Evolutionary conservation across 352 stramenopile species (phyloP), one percentile per base, ranked within the genome.

Genomic region (Pythium chondricola): DNA sequence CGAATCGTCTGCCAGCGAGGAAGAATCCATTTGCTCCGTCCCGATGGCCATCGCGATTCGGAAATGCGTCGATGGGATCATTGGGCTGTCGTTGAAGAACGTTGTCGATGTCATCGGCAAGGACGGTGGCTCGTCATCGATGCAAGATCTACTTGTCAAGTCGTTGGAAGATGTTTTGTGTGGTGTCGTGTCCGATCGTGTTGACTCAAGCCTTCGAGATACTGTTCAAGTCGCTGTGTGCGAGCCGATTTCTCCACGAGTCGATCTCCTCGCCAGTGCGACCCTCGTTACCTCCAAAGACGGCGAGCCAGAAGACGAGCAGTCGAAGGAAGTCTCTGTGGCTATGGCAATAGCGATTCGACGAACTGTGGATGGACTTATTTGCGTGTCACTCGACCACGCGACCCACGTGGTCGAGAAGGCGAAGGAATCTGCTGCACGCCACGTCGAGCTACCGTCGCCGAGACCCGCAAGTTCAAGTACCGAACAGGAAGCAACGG

Each of bases 41-140:
- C 37, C 41, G 6, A 74, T 74, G 52, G 58, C 52, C 6, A 56
- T 63, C 4, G 63, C 66, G 21, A 69, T 80, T 46, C 56, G 58
- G 3, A 58, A 56, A 27, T 72, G 60, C 43, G 69, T 80, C 13
- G 59, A 68, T 27, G 61, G 52, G 6, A 74, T 64, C 43, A 66
- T 80, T 41, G 61, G 56, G 14, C 52, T 59, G 39, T 74, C 66
- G 9, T 22, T 80, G 0, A 50, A 53, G 22, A 64, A 39, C 25
- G 62, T 70, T 24, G 29, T 72, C 0, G 43, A 64, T n/a, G 39
- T 56, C 6, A 38, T 76, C 31, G 55, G 53, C 16, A 25, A 38
- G 9, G 36, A 60, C 11, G 24, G 7, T 18, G 20, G 21, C 14
- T 17, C 25, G 9, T 32, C 37, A n/a, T n/a, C n/a, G n/a, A n/a